Base-by-base conservation (phyloP, 2,329 filamentous ascomycete species). In the Monilinia fructigena region DNA sequence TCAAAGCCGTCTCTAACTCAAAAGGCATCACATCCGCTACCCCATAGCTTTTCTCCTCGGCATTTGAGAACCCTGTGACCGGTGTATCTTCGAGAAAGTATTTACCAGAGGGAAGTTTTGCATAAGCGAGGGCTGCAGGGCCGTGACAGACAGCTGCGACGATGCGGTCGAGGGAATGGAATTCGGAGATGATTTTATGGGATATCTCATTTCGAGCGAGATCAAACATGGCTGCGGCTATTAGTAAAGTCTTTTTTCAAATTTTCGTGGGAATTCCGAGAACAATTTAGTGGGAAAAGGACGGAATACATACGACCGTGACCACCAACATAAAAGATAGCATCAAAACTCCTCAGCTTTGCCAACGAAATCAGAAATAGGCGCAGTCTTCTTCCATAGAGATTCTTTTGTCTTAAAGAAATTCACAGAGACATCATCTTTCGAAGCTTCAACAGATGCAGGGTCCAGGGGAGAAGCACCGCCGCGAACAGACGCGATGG, bases 141-240 rank as follows among this genome's bases (percentile, higher is more conserved):
- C 87, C 89, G 77, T 91, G 89, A 80, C 89, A 91, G 55, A 91
- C 87, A 4, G 88, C 86, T 0, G 85, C 79, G 18, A 91, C 82
- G 65, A 86, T 80, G 80, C 90, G 90, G 69, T 82, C 84, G 3
- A 82, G 80, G 50, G 79, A 78, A 72, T 82, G 83, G 75, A 91
- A 90, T 75, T 89, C 86, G 68, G 80, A 78, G 72, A 88, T 85
- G 47, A 91, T 78, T 68, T 82, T 78, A 70, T 86, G 83, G 35
- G 84, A 87, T n/a, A 80, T 79, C 26, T 78, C 69, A 74, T 89
- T 83, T 66, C 79, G 78, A 65, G 82, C 82, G 23, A 91, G 71
- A 60, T 75, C 73, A 23, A 67, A 75, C 73, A 75, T 75, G 42
- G 73, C 72, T 74, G n/a, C 20, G 6, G 2, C 1, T 1, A 11